Evolutionary conservation across 1,284 basidiomycete species (phyloP), one percentile per base, ranked within the genome.

Genomic region (Kwoniella shivajii): DNA sequence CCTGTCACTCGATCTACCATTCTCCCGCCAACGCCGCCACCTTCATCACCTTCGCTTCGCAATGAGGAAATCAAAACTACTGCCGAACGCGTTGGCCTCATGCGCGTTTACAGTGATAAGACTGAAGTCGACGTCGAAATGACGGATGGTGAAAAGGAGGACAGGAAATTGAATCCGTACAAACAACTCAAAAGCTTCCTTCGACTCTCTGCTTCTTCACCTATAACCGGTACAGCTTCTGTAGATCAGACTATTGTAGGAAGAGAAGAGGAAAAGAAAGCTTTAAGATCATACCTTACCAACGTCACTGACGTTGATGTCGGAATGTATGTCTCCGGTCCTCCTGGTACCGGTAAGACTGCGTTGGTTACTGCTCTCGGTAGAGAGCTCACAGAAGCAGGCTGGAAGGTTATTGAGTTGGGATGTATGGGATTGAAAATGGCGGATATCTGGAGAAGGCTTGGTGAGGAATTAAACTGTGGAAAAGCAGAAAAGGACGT

Each of bases 301-400:
- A 54, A 60, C 20, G 55, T 60, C 10, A 62, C 61, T 16, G 54
- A 59, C 0, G 41, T 46, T 29, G 69, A 72, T 43, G 70, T 71
- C 6, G 72, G 69, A 10, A 66, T 75, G 66, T 79, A 79, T 57
- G 65, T 79, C 14, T 77, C 77, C 13, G 78, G 78, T 2, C 75
- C 76, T 3, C 78, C 78, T 3, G 78, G 78, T 18, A 79, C 78
- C 0, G 78, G 78, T 50, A 79, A 79, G 68, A 79, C 78, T 20
- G 78, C 77, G 6, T 61, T 76, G 18, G 70, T 77, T 9, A 73
- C 73, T 5, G 69, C 71, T 9, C 51, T 75, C 2, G 73, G 71
- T 1, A 56, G 69, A 14, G 66, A 69, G 24, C 56, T 72, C 42
- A 49, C 57, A 0, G 46, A 43, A 30, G 39, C 66, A 31, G 73